Percentiles rank a stretch among this genome's conserved stretches.
Conservation (phyloP, 495 filamentous ascomycete genomes). For the Rusavskia elegans region DNA sequence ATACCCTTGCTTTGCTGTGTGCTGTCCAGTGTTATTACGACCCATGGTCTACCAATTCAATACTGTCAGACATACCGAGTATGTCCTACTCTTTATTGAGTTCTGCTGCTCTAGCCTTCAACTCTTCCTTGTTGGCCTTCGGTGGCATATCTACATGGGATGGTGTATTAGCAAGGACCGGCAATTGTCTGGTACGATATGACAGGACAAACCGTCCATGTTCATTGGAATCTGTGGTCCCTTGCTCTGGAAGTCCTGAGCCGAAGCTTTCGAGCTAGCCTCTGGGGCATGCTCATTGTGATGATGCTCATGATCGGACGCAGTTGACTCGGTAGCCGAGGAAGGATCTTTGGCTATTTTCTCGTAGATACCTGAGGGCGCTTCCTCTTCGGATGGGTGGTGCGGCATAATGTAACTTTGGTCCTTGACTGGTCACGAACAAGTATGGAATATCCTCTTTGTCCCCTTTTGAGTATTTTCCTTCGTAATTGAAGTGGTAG, state of each 20-base stretch:
- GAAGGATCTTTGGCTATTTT: conserved; percentile 19
- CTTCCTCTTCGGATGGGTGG: conserved; percentile 24
- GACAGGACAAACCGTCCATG: conserved; percentile 19
- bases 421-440: no score
- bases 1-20: no score
- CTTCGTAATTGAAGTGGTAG: no score
- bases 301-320: conserved; percentile 13
- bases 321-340: conserved; percentile 13
- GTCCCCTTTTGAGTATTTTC: no score
- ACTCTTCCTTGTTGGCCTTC: conserved; percentile 50
- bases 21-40: no score
- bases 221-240: conserved; percentile 27
- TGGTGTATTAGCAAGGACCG: not conserved
- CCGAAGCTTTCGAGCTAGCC: conserved; percentile 17
- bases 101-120: conserved; percentile 42
- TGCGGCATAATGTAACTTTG: conserved; percentile 20
- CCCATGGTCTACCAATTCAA: no score
- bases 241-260: conserved; percentile 24
- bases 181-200: not conserved
- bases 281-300: conserved; percentile 12
- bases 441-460: no score
- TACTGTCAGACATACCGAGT: no score
- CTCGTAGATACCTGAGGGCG: conserved; percentile 13
- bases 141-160: conserved; percentile 30
- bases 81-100: conserved; percentile 40